A percentile compares a stretch with the other conserved stretches of the same genome.
Evolutionary conservation across 2,329 filamentous ascomycete species (phyloP).

Genomic region (Hypomyces perniciosus): DNA sequence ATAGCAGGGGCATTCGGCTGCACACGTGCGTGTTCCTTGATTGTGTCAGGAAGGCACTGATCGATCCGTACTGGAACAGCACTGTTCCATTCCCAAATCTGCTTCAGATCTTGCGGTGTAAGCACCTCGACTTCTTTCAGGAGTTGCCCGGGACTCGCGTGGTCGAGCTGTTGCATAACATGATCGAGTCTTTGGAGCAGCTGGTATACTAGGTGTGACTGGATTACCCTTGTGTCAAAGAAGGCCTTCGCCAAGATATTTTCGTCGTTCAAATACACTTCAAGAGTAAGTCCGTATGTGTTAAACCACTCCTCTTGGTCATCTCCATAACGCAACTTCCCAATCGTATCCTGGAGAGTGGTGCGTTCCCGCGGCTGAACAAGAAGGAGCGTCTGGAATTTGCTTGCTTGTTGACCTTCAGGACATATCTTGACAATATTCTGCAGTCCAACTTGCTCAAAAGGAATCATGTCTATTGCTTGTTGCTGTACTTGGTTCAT

Average conservation of each 20-base stretch:
- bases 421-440: conserved; percentile 14
- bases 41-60: too few species aligned
- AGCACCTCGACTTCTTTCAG: too few species aligned
- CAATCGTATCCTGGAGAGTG: neutral
- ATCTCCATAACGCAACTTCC: neutral
- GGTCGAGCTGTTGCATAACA: neutral
- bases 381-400: conserved; percentile 24
- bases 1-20: too few species aligned
- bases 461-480: conserved; percentile 13
- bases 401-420: conserved; percentile 14
- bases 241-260: neutral
- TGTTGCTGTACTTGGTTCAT: conserved; percentile 13
- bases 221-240: conserved; percentile 4
- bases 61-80: too few species aligned
- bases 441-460: conserved; percentile 15
- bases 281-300: neutral
- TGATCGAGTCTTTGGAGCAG: conserved; percentile 6
- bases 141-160: too few species aligned
- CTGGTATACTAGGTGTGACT: conserved; percentile 4
- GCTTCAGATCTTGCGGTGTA: too few species aligned
- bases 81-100: too few species aligned
- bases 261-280: neutral
- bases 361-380: conserved; percentile 18
- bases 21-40: too few species aligned
- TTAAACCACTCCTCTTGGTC: neutral